Evolutionary conservation across 1,284 basidiomycete genomes (phyloP), one percentile per base, ranked within the genome.

Genomic region (Trametes versicolor): DNA sequence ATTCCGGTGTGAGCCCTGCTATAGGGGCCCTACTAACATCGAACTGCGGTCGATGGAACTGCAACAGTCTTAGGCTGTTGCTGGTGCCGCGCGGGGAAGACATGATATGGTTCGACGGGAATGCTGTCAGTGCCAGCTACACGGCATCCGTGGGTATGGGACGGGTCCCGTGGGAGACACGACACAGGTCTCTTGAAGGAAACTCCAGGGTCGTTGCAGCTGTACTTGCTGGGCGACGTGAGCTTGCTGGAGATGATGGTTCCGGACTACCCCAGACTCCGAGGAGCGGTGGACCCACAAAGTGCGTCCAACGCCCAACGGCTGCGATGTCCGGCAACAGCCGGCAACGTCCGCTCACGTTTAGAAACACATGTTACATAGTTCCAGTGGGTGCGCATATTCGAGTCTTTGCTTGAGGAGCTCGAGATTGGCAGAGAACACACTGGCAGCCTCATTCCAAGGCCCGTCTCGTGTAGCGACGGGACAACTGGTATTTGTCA

Each of bases 1-100:
- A 86, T 64, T 85, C 81, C 7, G 76, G 71, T 23, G 77, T 86
- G 15, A 86, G 74, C 3, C 78, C 73, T 0, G 85, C 83, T 37
- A 86, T 82, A 1, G 77, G 78, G 0, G 79, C 77, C 39, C 78
- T 75, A 48, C 75, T 73, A 34, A 82, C 73, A 4, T 69, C 65
- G 49, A 69, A 67, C 47, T 58, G 51, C 25, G 68, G 68, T 19
- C 68, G 60, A 32, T 69, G 65, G 45, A 65, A 63, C 47, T 69
- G 65, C 41, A 63, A 29, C 19, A 65, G 56, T 52, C 56, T 69
- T 34, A 65, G 32, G 21, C 61, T 29, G 57, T 60, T 56, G 23
- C 43, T 19, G 43, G 37, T 41, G 23, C 47, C 54, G 27, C 63
- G 59, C 41, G 43, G 23, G 5, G 66, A 50, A 25, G 66, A 32